These are phyloP conservation scores for Plantago coronopus DNA, from an alignment of 305 asterid species.

Conservation along the genomic window DNA sequence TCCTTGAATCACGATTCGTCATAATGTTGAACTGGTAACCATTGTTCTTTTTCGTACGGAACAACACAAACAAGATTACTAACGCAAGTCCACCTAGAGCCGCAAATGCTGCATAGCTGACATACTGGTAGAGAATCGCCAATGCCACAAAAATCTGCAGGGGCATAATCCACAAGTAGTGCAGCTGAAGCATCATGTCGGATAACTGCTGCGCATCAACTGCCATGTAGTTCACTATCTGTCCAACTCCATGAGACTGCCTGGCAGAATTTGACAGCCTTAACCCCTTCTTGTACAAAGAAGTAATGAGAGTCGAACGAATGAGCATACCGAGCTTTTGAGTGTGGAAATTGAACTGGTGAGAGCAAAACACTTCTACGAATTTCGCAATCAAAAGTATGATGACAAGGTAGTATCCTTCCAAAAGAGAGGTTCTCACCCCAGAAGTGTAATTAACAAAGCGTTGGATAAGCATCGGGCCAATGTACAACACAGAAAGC, in stretches of 20 bases:
- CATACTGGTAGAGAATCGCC: slow-evolving; percentile 50
- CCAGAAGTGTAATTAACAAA: slow-evolving; percentile 76
- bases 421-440: slow-evolving; percentile 41
- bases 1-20: slow-evolving; percentile 79
- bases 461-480: slow-evolving; percentile 69
- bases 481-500: slow-evolving; percentile 69
- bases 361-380: slow-evolving; percentile 70
- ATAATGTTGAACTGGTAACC: slow-evolving; percentile 60
- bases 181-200: slow-evolving; percentile 92
- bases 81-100: slow-evolving; percentile 44
- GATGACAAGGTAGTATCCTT: slow-evolving; percentile 73
- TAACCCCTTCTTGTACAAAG: slow-evolving; percentile 73
- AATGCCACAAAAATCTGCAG: slow-evolving; percentile 69
- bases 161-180: slow-evolving; percentile 83
- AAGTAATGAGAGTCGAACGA: slow-evolving; percentile 73
- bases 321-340: slow-evolving; percentile 89
- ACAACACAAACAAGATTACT: slow-evolving; percentile 45
- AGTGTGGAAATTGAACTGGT: slow-evolving; percentile 78
- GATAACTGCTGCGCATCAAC: slow-evolving; percentile 96
- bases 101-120: slow-evolving; percentile 55
- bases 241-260: slow-evolving; percentile 90
- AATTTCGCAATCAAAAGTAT: slow-evolving; percentile 63
- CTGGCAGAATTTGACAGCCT: slow-evolving; percentile 78
- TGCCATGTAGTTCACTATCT: slow-evolving; percentile 92
- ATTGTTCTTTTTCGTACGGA: slow-evolving; percentile 63